Evolutionary conservation across 140 eudicot genomes (phyloP), one percentile per base, ranked within the genome.

Genomic region (Bidens hawaiensis): DNA sequence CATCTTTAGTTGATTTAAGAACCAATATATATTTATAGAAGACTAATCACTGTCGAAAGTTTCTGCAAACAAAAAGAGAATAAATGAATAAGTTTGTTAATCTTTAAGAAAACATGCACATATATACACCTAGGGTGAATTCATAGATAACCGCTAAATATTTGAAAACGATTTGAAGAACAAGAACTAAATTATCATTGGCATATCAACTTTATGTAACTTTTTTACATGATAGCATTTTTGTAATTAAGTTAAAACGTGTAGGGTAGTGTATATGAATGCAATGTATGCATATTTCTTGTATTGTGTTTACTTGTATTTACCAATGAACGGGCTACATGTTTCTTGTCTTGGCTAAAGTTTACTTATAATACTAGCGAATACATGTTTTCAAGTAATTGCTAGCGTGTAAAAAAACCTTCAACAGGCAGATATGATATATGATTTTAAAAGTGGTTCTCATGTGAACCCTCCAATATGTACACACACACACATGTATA

Each of bases 11-110:
- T n/a, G 19, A 49, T 28, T 47, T 36, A 22, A 16, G 21, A 17
- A 11, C 27, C 52, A 42, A 27, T 16, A 46, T 16, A 46, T 16
- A 46, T 34, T 14, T 43, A 43, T 50, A 22, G 11, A 21, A 62
- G 43, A 52, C 64, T 67, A 83, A 31, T 83, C 90, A 22, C 82
- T 79, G 22, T 73, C 78, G 13, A 34, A 64, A 33, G 79, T 67
- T 55, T 64, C 90, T 83, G 83, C 81, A 70, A n/a, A 56, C n/a
- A 43, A 45, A 43, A 45, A 64, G 26, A 70, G 40, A 26, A 53
- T 1, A 4, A 40, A 68, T 4, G 16, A 16, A 53, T n/a, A n/a
- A n/a, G 71, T n/a, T 19, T 6, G 15, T 27, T 52, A n/a, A 3
- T 52, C 16, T 24, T 1, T 14, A 30, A 38, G 45, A 38, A 10